These are phyloP conservation scores for Populus nigra DNA, from an alignment of 345 rosid genomes.

Conservation along the genomic window DNA sequence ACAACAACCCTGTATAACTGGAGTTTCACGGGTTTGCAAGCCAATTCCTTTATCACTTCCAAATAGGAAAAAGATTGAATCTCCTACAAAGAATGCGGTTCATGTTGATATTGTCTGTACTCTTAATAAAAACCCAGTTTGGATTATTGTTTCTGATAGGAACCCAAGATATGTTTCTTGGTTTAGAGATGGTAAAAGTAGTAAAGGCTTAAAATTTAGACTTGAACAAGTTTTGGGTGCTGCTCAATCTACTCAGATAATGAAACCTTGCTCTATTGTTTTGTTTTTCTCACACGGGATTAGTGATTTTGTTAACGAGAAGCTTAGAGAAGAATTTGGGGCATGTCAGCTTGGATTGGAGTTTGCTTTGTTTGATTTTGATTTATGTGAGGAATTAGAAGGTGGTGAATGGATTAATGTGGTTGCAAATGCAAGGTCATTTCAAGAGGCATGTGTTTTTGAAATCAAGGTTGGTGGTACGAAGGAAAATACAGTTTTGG, in stretches of 20 bases:
- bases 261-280: slow-evolving; percentile 58
- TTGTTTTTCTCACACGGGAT: slow-evolving; percentile 73
- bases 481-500: slow-evolving; percentile 8
- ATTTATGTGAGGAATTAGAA: slow-evolving; percentile 46
- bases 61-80: slow-evolving; percentile 8
- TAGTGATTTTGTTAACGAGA: slow-evolving; percentile 26
- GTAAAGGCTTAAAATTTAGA: slow-evolving; percentile 53
- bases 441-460: slow-evolving; percentile 45
- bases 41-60: slow-evolving; percentile 34
- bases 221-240: slow-evolving; percentile 51
- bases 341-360: slow-evolving; percentile 42
- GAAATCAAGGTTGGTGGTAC: slow-evolving; percentile 48
- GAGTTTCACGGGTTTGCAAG: slow-evolving; percentile 84
- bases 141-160: slow-evolving; percentile 85
- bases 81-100: slow-evolving; percentile 17
- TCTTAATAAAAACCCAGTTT: slow-evolving; percentile 56
- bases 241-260: slow-evolving; percentile 35
- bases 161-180: slow-evolving; percentile 69
- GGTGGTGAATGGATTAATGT: slow-evolving; percentile 73
- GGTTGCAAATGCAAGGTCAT: slow-evolving; percentile 25
- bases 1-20: slow-evolving; percentile 51
- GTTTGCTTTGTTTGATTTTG: slow-evolving; percentile 34
- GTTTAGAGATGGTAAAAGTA: slow-evolving; percentile 31
- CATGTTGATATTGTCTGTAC: slow-evolving; percentile 77
- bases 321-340: slow-evolving; percentile 44